Base-by-base conservation (phyloP, 139 green algal species). In the Micractinium conductrix region DNA sequence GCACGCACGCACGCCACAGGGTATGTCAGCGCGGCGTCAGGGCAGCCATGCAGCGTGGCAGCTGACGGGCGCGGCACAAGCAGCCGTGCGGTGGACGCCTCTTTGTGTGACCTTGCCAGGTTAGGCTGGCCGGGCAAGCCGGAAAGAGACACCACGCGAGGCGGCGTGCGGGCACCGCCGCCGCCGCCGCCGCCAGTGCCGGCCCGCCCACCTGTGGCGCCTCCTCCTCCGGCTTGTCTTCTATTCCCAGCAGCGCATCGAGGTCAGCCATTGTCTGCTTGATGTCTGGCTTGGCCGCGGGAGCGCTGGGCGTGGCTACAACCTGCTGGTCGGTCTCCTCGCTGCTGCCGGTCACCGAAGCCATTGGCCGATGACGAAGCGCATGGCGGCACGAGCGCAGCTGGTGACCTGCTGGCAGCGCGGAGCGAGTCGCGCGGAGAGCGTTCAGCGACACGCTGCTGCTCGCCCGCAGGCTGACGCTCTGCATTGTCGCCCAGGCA, bases 161-260 rank as follows among this genome's bases (percentile, higher is more conserved):
- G 60, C 44, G 10, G n/a, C 35, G 53, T 0, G 30, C 40, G n/a
- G 44, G 33, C 79, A 53, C n/a, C n/a, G 44, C 43, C 33, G 48
- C 21, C 33, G 30, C 19, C 43, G 78, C 44, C 30, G 60, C 22
- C 65, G 24, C 40, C 65, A 35, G 24, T 43, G 35, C 24, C n/a
- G 37, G 63, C 33, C 37, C 14, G 8, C 43, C 22, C 62, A 84
- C 86, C 79, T 85, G 38, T 37, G 26, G 16, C 58, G 84, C 65
- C 65, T 93, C 84, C 78, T 91, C 48, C 63, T 91, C 85, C 7
- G 71, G 62, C 80, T 84, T 78, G 35, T 95, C 92, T 43, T 96
- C 86, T 9, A 96, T 93, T 6, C 95, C 95, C 30, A 98, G 88
- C n/a, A 98, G 70, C 0, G 93, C 93, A 62, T 97, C 93, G 50